Evolutionary conservation across 306 rosid species (phyloP).

Genomic region (Carpinus viminea): DNA sequence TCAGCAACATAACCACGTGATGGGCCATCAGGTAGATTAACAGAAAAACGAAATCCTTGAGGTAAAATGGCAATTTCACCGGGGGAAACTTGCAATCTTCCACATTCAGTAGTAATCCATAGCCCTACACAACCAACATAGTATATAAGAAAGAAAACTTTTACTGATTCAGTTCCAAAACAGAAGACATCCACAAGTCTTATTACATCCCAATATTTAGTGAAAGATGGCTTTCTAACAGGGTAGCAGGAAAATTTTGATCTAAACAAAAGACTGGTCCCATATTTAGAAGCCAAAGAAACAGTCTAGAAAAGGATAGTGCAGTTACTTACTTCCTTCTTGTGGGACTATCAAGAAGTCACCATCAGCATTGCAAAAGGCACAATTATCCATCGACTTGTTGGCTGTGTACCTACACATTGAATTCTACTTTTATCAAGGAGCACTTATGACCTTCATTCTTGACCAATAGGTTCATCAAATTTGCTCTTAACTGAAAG

Average conservation of each 20-base stretch:
- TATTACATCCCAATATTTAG: not conserved
- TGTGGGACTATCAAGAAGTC: slow-evolving; percentile 92
- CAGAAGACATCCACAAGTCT: not conserved
- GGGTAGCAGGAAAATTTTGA: not conserved
- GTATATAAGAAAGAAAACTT: slow-evolving; percentile 5
- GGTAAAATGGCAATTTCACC: slow-evolving; percentile 87
- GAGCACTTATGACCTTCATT: slow-evolving; percentile 9
- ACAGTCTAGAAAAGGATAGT: slow-evolving; percentile 15
- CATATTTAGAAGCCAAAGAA: not conserved
- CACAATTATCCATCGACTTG: slow-evolving; percentile 81
- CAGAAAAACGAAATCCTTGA: slow-evolving; percentile 90
- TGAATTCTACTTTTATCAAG: slow-evolving; percentile 17
- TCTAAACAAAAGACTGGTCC: not conserved
- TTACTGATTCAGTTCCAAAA: not conserved
- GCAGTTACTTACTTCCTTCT: slow-evolving; percentile 72
- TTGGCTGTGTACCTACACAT: slow-evolving; percentile 78
- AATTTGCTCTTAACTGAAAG: not conserved
- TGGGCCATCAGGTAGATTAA: slow-evolving; percentile 82
- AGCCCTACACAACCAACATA: slow-evolving; percentile 60
- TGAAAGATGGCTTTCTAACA: not conserved
- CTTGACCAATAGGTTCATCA: not conserved
- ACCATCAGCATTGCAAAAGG: slow-evolving; percentile 95
- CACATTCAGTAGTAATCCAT: slow-evolving; percentile 85
- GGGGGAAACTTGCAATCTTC: slow-evolving; percentile 71
- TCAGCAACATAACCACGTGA: slow-evolving; percentile 97